Evolutionary conservation across 371 early-diverging fungal species (phyloP), one percentile per base, ranked within the genome.

Genomic region (Rhizopus stolonifer): DNA sequence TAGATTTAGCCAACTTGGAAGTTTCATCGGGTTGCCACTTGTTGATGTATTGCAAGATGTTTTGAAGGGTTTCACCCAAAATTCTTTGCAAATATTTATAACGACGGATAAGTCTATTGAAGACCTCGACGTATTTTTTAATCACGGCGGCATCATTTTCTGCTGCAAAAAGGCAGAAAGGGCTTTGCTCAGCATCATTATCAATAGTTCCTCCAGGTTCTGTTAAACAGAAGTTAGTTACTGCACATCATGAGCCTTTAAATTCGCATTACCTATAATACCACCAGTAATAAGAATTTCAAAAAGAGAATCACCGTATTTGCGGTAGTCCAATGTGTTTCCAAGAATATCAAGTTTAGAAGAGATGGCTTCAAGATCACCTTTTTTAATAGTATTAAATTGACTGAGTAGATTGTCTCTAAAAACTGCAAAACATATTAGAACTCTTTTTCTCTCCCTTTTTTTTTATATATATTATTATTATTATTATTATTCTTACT

Each of bases 261-360:
- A 43, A n/a, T 22, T 22, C 15, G 31, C 38, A 68, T 61, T 79
- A 89, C 92, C 90, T 59, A 90, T 74, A 52, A 94, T 83, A 59
- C 94, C 94, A 52, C 96, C 96, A 52, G 88, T 85, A 60, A 94
- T 84, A 64, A 94, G 76, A 48, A 94, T 74, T 80, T 95, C 96
- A 72, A 94, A 95, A 57, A 95, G 83, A 26, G 90, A 79, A 62
- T 95, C 96, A 56, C 87, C 91, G 89, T 95, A 95, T 65, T 91
- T 88, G 69, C 91, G 89, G 79, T 90, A 92, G 62, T 94, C 95
- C 62, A 94, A 86, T 60, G 89, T 90, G 59, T 89, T 89, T 52
- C 89, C 92, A 48, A 87, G 86, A 25, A 67, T 65, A 74, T 95
- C 95, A 58, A 95, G 84, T 58, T 82, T 80, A 62, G 73, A 52